These are phyloP conservation scores for Tanacetum coccineum DNA, from an alignment of 129 eudicot species.

Conservation along the genomic window DNA sequence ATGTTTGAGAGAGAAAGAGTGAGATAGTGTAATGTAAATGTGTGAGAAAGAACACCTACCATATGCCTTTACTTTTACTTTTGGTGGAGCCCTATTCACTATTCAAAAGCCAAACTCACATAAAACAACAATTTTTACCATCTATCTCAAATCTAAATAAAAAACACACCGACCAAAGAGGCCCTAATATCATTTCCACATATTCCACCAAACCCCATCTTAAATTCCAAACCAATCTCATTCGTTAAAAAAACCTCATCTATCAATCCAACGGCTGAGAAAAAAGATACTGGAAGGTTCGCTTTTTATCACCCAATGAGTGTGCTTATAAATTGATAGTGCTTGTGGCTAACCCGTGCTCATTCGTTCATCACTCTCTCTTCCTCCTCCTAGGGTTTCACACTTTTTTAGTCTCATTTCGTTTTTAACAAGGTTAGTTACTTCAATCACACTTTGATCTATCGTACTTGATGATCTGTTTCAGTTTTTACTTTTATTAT, in stretches of 20 bases:
- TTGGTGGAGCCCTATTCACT: too few relatives aligned
- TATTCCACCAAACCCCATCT: constrained; percentile 27
- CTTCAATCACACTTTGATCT: constrained; percentile 7
- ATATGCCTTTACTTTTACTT: too few relatives aligned
- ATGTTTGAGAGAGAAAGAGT: too few relatives aligned
- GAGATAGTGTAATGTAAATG: too few relatives aligned
- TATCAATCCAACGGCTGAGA: constrained; percentile 21
- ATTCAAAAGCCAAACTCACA: too few relatives aligned
- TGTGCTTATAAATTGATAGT: constrained; percentile 18
- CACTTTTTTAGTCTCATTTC: neutral
- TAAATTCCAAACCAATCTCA: constrained; percentile 23
- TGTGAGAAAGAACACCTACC: too few relatives aligned
- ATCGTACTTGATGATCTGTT: neutral
- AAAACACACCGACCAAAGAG: too few relatives aligned
- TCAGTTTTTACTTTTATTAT: neutral
- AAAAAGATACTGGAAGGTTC: constrained; percentile 31
- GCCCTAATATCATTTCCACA: constrained; percentile 13
- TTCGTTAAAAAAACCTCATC: constrained; percentile 14
- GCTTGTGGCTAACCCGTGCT: constrained; percentile 35
- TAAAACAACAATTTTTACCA: too few relatives aligned
- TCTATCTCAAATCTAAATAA: too few relatives aligned
- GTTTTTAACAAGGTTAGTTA: constrained; percentile 20
- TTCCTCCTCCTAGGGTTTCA: constrained; percentile 25
- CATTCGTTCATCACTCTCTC: constrained; percentile 20
- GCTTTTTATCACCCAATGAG: constrained; percentile 7